phyloP scores from a whole-genome alignment of 2,329 filamentous ascomycete species.

The Esteya vermicola region DNA sequence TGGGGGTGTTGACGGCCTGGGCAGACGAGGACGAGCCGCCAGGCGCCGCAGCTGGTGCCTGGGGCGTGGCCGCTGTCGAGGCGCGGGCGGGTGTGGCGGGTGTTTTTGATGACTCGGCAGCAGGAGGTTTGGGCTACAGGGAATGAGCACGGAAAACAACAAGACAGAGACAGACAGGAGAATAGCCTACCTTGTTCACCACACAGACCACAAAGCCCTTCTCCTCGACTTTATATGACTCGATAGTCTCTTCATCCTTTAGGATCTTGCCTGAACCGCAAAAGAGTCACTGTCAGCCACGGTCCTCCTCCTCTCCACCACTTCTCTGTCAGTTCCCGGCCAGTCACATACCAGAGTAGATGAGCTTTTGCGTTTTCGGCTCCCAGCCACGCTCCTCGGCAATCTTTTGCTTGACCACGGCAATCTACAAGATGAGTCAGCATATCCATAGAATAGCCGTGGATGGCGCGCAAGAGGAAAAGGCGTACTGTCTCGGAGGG shows the following conservation, averaged over 20 bases:
- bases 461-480: neutral
- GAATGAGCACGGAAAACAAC: too few species aligned
- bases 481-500: conserved; percentile 71
- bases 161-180: too few species aligned
- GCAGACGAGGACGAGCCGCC: conserved; percentile 28
- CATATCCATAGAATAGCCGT: neutral
- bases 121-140: conserved; percentile 56
- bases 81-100: conserved; percentile 31
- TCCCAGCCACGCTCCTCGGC: conserved; percentile 90
- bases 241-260: conserved; percentile 92
- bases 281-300: conserved; percentile 15
- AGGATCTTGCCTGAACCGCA: conserved; percentile 98
- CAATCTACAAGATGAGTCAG: conserved; percentile 45
- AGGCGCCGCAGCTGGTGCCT: conserved; percentile 34
- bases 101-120: conserved; percentile 17
- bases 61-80: conserved; percentile 28
- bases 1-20: conserved; percentile 29
- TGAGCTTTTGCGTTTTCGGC: conserved; percentile 79
- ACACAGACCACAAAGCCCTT: conserved; percentile 99
- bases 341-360: conserved; percentile 70
- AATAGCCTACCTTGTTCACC: conserved; percentile 76
- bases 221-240: conserved; percentile 96
- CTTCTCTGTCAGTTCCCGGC: too few species aligned
- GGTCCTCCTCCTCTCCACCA: too few species aligned
- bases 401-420: conserved; percentile 84